Evolutionary conservation across 768 basidiomycete species (phyloP), one percentile per base, ranked within the genome.

Genomic region (Lactarius hatsudake): DNA sequence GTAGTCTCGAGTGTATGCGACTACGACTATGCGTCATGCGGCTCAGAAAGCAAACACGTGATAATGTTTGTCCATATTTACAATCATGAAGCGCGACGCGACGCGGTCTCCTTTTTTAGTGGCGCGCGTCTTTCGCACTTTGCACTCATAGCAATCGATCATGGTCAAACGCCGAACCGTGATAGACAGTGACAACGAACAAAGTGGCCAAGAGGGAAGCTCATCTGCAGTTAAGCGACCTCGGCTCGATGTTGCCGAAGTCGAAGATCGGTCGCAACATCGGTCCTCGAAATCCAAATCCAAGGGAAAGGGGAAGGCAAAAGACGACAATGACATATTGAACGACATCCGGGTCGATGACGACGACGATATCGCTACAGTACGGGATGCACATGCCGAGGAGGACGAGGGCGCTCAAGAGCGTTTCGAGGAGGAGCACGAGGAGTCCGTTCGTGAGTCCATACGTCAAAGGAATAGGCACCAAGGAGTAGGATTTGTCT

Each of bases 401-500:
- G 72, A 73, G 12, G 77, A 81, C 60, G 84, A 86, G 64, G 83
- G 83, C 38, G 84, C 85, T n/a, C 88, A 90, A 63, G 83, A 85
- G 68, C 78, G 81, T 72, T 87, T 90, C 65, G 90, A 91, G 68
- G 81, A 83, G 65, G 81, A 85, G 58, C 79, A 88, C 62, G 84
- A 83, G 10, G 85, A 82, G 54, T 79, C 77, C 43, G 81, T 90
- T 59, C 84, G 85, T 15, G 82, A 80, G 28, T 81, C 80, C 55
- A 78, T 91, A 48, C 82, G 85, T 71, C 80, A 71, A 38, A 79
- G 76, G 68, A 76, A 73, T 61, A 78, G 75, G 65, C 79, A 71
- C 75, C 81, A 78, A 26, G 86, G 86, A 15, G 85, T 84, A 71
- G 63, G 86, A 15, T 84, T 84, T 71, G 63, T 83, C 32, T 45